These are phyloP conservation scores for Lyophyllum semitale DNA, from an alignment of 768 basidiomycete genomes.

Conservation along the genomic window DNA sequence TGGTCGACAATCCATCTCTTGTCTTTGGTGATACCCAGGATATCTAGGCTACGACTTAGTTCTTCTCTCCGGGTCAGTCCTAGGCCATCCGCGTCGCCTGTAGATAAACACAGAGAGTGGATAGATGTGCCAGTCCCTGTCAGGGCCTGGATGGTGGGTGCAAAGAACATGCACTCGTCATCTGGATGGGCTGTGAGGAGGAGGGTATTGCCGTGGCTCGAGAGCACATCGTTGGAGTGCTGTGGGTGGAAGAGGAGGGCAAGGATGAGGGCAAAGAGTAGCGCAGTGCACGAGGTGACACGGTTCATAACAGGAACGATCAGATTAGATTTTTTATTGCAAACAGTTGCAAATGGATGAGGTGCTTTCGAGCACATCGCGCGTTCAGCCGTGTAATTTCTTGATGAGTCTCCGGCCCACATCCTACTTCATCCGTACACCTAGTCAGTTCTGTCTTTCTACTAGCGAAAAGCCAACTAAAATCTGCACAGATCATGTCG, in stretches of 20 bases:
- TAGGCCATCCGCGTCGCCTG: slow-evolving; percentile 78
- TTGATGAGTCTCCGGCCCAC: no score
- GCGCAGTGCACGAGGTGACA: slow-evolving; percentile 21
- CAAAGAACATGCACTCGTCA: slow-evolving; percentile 94
- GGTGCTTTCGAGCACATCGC: slow-evolving; percentile 37
- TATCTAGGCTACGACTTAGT: slow-evolving; percentile 60
- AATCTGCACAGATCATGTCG: slow-evolving; percentile 20
- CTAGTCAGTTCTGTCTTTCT: not conserved
- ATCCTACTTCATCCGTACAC: not conserved
- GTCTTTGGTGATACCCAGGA: slow-evolving; percentile 60
- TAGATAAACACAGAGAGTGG: slow-evolving; percentile 73
- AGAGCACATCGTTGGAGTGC: slow-evolving; percentile 20
- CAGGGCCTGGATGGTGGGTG: slow-evolving; percentile 74
- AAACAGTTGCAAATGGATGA: slow-evolving; percentile 43
- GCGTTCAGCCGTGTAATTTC: not conserved
- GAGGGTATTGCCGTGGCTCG: slow-evolving; percentile 38
- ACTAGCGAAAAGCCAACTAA: slow-evolving; percentile 1
- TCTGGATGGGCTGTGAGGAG: slow-evolving; percentile 93
- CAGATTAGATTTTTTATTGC: slow-evolving; percentile 13
- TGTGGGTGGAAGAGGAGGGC: slow-evolving; percentile 33
- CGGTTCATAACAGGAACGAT: not conserved
- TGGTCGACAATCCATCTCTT: slow-evolving; percentile 67
- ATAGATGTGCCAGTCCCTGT: slow-evolving; percentile 10
- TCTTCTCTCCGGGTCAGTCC: slow-evolving; percentile 63
- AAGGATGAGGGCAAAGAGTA: slow-evolving; percentile 31